Evolutionary conservation across 176 grass and related monocot genomes (phyloP).

Genomic region (Ampelocalamus luodianensis): DNA sequence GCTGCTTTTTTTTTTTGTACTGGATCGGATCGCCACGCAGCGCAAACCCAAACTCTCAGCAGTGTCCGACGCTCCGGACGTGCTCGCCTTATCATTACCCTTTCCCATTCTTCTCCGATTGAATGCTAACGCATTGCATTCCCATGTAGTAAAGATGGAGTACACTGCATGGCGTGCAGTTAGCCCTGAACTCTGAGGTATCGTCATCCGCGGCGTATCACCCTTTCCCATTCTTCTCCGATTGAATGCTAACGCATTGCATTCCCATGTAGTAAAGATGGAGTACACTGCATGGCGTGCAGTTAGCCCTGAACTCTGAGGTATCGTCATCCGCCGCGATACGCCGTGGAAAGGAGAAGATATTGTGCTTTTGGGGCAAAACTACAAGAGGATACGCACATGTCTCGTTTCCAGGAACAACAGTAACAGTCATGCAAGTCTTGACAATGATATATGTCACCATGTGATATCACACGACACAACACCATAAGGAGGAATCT

Average conservation of each 20-base stretch:
- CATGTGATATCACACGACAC: not conserved
- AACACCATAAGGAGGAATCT: not conserved
- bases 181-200: too few species aligned
- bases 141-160: too few species aligned
- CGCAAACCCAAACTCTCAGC: too few species aligned
- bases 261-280: not conserved
- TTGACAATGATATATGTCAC: not conserved
- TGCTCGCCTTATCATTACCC: too few species aligned
- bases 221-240: not conserved
- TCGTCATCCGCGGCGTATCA: too few species aligned
- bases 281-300: not conserved
- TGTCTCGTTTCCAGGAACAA: constrained; percentile 18
- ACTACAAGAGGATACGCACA: not conserved
- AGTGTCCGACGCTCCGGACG: too few species aligned
- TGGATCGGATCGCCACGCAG: too few species aligned
- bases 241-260: not conserved
- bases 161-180: too few species aligned
- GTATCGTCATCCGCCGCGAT: not conserved
- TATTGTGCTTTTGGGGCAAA: not conserved
- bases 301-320: not conserved
- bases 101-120: too few species aligned
- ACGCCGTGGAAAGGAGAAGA: not conserved
- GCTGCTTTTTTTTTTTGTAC: too few species aligned
- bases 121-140: too few species aligned
- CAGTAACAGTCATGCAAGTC: not conserved